These are phyloP conservation scores for Populus davidiana DNA, from an alignment of 345 rosid genomes.

Conservation along the genomic window DNA sequence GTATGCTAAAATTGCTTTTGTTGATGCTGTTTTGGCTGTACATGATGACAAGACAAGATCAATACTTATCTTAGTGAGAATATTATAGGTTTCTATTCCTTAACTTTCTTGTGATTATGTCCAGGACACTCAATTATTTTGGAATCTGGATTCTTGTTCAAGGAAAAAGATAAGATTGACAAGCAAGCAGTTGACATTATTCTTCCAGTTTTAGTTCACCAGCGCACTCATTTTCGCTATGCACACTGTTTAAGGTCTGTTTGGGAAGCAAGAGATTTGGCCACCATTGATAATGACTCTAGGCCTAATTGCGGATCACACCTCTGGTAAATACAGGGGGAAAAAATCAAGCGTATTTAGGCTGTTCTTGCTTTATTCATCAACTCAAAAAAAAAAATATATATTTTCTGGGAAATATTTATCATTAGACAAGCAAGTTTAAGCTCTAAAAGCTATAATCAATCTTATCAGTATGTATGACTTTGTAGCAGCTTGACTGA, in stretches of 20 bases:
- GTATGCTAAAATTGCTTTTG: constrained; percentile 3
- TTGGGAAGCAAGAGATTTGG: constrained; percentile 11
- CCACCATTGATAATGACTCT: constrained; percentile 13
- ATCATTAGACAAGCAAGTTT: neutral
- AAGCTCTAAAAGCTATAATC: neutral
- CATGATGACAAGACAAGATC: constrained; percentile 27
- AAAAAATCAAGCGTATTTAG: neutral
- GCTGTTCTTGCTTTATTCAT: neutral
- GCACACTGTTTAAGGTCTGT: neutral
- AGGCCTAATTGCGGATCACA: constrained; percentile 17
- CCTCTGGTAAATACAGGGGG: neutral
- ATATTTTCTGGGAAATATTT: neutral
- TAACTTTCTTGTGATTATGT: constrained; percentile 5
- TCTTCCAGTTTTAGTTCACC: constrained; percentile 16
- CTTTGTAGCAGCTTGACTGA: constrained; percentile 18
- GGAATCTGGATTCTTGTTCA: neutral
- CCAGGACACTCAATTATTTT: constrained; percentile 13
- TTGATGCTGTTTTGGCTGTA: constrained; percentile 17
- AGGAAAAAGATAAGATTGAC: constrained; percentile 12
- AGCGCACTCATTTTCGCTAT: neutral
- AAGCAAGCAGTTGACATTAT: constrained; percentile 19
- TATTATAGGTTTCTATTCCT: constrained; percentile 19
- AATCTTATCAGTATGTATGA: neutral
- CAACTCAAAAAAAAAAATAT: neutral
- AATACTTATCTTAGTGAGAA: constrained; percentile 18